phyloP scores from a whole-genome alignment of 140 eudicot species.

The Flaveria floridana region DNA sequence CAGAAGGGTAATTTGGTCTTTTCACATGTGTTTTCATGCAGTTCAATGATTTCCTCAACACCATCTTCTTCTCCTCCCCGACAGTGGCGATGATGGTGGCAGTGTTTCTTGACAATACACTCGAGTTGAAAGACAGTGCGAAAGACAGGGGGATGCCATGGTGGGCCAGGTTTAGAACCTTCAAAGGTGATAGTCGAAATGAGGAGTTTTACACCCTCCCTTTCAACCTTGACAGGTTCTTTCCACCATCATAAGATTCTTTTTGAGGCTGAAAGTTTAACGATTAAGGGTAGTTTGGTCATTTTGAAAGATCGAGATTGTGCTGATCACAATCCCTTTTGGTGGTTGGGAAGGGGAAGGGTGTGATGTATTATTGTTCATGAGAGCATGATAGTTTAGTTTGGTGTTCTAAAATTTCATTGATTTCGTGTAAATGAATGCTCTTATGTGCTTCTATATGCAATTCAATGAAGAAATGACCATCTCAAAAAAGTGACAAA shows the following conservation, averaged over 20 bases:
- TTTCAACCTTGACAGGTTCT: constrained; percentile 96
- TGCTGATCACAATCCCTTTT: constrained; percentile 46
- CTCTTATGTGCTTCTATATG: constrained; percentile 21
- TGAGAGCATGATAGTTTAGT: constrained; percentile 45
- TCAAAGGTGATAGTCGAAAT: constrained; percentile 89
- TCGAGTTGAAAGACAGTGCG: constrained; percentile 89
- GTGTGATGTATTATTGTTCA: constrained; percentile 17
- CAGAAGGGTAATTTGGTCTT: constrained; percentile 18
- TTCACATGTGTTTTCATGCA: constrained; percentile 39
- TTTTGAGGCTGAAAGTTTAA: neutral
- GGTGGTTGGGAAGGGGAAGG: too few relatives aligned
- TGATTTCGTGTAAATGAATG: constrained; percentile 42
- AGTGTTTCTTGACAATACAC: constrained; percentile 95
- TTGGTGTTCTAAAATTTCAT: constrained; percentile 44
- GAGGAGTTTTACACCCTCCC: constrained; percentile 99
- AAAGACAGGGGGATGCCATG: constrained; percentile 97
- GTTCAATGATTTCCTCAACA: constrained; percentile 92
- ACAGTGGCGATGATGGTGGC: constrained; percentile 79
- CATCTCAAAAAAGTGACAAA: neutral
- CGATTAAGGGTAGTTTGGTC: constrained; percentile 29
- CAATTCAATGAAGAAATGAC: constrained; percentile 14
- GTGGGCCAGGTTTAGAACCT: constrained; percentile 94
- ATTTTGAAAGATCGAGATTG: constrained; percentile 35
- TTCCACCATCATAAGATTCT: constrained; percentile 78
- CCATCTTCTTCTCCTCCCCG: constrained; percentile 83